Evolutionary conservation across 306 rosid genomes (phyloP).

Genomic region (Pterocarpus macrocarpus): DNA sequence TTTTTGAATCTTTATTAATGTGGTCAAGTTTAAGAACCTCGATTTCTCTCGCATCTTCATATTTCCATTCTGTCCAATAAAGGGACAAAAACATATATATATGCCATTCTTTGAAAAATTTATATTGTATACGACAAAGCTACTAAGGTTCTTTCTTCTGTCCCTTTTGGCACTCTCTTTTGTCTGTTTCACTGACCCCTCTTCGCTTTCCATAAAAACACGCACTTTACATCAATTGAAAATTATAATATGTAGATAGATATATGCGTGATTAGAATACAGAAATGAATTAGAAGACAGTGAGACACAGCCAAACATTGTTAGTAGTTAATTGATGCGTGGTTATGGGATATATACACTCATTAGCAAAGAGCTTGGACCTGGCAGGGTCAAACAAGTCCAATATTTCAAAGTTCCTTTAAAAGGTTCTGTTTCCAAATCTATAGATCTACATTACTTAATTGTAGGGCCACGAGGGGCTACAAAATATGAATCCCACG

Average conservation of each 20-base stretch:
- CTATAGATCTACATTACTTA: background rate
- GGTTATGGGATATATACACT: conserved; percentile 7
- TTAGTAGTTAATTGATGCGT: conserved; percentile 1
- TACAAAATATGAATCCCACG: conserved; percentile 49
- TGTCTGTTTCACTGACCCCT: conserved; percentile 58
- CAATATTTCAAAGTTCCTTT: conserved; percentile 2
- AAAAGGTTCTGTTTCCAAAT: conserved; percentile 21
- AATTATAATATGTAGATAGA: background rate
- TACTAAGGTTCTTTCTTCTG: conserved; percentile 65
- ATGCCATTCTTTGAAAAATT: conserved; percentile 55
- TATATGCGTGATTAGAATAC: conserved; percentile 6
- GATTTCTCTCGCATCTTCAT: background rate
- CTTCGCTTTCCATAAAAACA: conserved; percentile 43
- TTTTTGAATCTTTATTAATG: too few species aligned
- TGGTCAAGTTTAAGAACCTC: too few species aligned
- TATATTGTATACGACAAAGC: conserved; percentile 56
- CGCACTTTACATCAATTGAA: background rate
- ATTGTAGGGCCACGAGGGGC: conserved; percentile 66
- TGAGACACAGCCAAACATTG: conserved; percentile 15
- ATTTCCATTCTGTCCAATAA: background rate
- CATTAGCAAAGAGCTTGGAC: background rate
- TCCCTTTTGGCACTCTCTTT: conserved; percentile 48
- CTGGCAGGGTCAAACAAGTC: conserved; percentile 45
- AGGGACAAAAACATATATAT: too few species aligned
- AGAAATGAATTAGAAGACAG: conserved; percentile 24